Base-by-base conservation (phyloP, 441 rosid species). In the Sinapis alba region DNA sequence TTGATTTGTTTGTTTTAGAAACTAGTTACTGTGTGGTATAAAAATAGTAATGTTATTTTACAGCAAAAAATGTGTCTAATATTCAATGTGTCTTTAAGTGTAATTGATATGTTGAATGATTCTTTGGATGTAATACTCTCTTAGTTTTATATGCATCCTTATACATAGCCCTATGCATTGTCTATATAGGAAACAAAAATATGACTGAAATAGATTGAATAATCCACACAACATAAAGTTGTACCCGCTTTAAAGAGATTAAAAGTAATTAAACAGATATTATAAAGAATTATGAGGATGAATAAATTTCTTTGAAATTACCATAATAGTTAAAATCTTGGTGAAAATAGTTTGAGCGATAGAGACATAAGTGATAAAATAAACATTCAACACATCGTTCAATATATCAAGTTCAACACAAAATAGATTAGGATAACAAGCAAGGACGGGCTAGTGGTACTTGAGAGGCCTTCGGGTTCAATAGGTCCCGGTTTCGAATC, bases 391-490 rank as follows among this genome's bases (percentile, higher is more conserved):
- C n/a, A n/a, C n/a, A n/a, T n/a, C n/a, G n/a, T n/a, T n/a, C n/a
- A n/a, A n/a, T n/a, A n/a, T n/a, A n/a, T n/a, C n/a, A 66, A 47
- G 72, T 58, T 45, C 32, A 74, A 27, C 78, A 65, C 53, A 66
- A 30, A 58, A 57, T 74, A 58, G 38, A 50, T 58, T 74, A 58
- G 27, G 53, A n/a, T n/a, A n/a, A n/a, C n/a, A n/a, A n/a, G n/a
- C n/a, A n/a, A n/a, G n/a, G n/a, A n/a, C n/a, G n/a, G n/a, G n/a
- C n/a, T n/a, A n/a, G n/a, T n/a, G n/a, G n/a, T n/a, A n/a, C n/a
- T n/a, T n/a, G n/a, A n/a, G n/a, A n/a, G n/a, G n/a, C n/a, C n/a
- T n/a, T n/a, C n/a, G n/a, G n/a, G n/a, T n/a, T n/a, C n/a, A n/a
- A n/a, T n/a, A n/a, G n/a, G n/a, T n/a, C n/a, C n/a, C n/a, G n/a